Evolutionary conservation across 176 grass and related monocot species (phyloP), one percentile per base, ranked within the genome.

Genomic region (Eleusine indica): DNA sequence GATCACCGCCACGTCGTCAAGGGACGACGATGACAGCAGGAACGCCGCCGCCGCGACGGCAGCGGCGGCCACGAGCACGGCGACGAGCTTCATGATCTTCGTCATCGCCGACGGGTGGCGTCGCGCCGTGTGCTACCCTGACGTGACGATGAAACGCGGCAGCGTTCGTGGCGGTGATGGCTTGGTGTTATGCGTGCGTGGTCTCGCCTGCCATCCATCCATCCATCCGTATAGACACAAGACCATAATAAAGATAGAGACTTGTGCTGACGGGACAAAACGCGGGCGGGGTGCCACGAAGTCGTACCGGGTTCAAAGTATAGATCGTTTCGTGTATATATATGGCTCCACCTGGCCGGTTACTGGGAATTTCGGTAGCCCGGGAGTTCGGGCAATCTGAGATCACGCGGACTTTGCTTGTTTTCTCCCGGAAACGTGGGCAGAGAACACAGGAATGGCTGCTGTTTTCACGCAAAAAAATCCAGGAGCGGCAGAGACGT

Each of bases 1-100:
- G 32, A 35, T 35, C 32, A 35, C 32, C 32, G 32, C 0, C 35
- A 40, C 15, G 28, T 19, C 12, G 43, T 58, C 46, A 35, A 4
- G 48, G 1, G 79, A 38, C 40, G 19, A 52, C 22, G 52, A 40
- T 6, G 81, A 84, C n/a, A 91, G 32, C 3, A 78, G 13, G 61
- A 54, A 14, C 53, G 77, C 70, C 65, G 82, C 71, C 14, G 71
- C 49, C 8, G 41, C 41, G 9, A 13, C 46, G 2, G 84, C 85
- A 1, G 52, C 35, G 6, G 66, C 47, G 1, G 48, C 48, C 44
- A 66, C 82, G n/a, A 78, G 40, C 29, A 32, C 57, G 10, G 82
- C 15, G 74, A 82, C 32, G 32, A 35, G 32, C 32, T 35, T 48
- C 66, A 37, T 79, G 66, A 4, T 6, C 54, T 43, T 70, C 92